Evolutionary conservation across 495 filamentous ascomycete genomes (phyloP).

Genomic region (Poronia punctata): DNA sequence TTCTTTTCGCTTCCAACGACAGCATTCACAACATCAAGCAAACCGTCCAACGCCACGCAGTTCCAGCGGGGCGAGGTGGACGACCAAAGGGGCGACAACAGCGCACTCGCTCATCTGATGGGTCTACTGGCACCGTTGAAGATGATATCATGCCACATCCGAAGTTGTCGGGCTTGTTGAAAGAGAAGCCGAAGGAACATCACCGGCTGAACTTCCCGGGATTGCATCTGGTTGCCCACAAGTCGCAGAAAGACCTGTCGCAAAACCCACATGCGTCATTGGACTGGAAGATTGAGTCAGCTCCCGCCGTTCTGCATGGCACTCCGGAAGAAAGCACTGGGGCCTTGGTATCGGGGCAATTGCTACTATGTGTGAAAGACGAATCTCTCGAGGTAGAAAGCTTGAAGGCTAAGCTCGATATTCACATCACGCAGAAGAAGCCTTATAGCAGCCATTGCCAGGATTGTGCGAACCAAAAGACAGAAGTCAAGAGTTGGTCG

Average conservation of each 20-base stretch:
- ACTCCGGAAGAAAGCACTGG: constrained; percentile 68
- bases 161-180: constrained; percentile 23
- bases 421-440: constrained; percentile 63
- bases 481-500: constrained; percentile 69
- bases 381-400: constrained; percentile 56
- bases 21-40: constrained; percentile 26
- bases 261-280: constrained; percentile 47
- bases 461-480: constrained; percentile 62
- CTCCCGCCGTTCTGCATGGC: constrained; percentile 80
- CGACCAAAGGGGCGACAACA: constrained; percentile 18
- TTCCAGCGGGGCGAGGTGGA: constrained; percentile 13
- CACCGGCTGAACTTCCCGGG: constrained; percentile 42
- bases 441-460: constrained; percentile 71
- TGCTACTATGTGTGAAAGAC: constrained; percentile 64
- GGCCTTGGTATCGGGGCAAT: constrained; percentile 78
- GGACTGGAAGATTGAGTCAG: constrained; percentile 78
- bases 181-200: constrained; percentile 34
- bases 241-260: constrained; percentile 37
- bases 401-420: constrained; percentile 62
- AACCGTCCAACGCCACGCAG: constrained; percentile 23
- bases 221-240: constrained; percentile 37
- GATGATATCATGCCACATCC: constrained; percentile 20
- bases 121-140: constrained; percentile 26
- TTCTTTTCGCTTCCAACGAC: constrained; percentile 38
- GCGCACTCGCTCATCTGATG: constrained; percentile 25